These are phyloP conservation scores for Saxophila tyrrhenica DNA, from an alignment of 495 filamentous ascomycete species.

Conservation along the genomic window DNA sequence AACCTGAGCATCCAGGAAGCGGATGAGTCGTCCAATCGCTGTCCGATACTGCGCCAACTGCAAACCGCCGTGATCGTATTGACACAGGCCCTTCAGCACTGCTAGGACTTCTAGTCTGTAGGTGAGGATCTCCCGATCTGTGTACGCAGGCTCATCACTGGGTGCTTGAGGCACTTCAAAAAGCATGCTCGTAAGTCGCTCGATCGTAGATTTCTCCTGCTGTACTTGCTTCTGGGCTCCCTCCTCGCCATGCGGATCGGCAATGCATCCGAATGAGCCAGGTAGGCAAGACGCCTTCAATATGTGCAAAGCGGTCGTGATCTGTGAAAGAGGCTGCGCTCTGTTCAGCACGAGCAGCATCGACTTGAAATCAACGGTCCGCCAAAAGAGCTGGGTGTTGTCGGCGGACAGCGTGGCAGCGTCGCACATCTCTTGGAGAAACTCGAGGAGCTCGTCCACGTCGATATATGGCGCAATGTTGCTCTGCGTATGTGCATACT, in stretches of 20 bases:
- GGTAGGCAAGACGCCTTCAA: constrained; percentile 48
- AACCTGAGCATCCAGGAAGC: constrained; percentile 53
- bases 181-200: constrained; percentile 49
- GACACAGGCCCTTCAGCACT: constrained; percentile 41
- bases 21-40: constrained; percentile 48
- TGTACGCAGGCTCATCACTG: constrained; percentile 39
- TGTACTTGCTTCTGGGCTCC: constrained; percentile 34
- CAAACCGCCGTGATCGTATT: constrained; percentile 38
- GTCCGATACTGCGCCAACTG: constrained; percentile 44
- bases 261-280: constrained; percentile 50
- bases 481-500: constrained; percentile 45
- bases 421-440: constrained; percentile 48
- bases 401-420: constrained; percentile 34
- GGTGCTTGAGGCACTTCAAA: constrained; percentile 42
- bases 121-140: constrained; percentile 38
- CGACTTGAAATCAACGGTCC: constrained; percentile 48
- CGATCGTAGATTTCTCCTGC: constrained; percentile 51
- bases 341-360: constrained; percentile 50
- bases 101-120: constrained; percentile 48
- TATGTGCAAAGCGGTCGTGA: constrained; percentile 46
- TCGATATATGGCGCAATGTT: constrained; percentile 42
- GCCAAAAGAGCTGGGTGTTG: constrained; percentile 47
- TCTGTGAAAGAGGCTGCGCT: constrained; percentile 40
- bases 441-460: constrained; percentile 43
- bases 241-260: neutral